Conservation (phyloP, 139 green algal genomes). For the Chlorella ohadii region DNA sequence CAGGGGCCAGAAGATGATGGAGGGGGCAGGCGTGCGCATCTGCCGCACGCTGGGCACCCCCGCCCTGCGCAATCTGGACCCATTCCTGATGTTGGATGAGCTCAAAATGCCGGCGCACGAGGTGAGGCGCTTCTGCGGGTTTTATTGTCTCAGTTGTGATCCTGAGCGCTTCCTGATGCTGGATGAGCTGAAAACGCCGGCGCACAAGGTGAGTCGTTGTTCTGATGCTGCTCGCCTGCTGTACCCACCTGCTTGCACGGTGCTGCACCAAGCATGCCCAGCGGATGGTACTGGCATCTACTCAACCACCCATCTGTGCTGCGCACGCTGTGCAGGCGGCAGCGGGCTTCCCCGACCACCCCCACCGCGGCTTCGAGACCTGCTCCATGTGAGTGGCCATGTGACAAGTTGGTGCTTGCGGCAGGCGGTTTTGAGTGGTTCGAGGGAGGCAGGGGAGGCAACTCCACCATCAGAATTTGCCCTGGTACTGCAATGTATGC, state of each 20-base stretch:
- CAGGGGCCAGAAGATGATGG: not conserved
- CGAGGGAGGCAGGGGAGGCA: too few relatives aligned
- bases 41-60: conserved; percentile 81
- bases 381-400: conserved; percentile 68
- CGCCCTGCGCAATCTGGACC: conserved; percentile 81
- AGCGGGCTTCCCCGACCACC: conserved; percentile 89
- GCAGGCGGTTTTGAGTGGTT: too few relatives aligned
- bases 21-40: conserved; percentile 72
- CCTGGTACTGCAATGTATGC: too few relatives aligned
- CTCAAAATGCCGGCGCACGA: conserved; percentile 58
- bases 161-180: too few relatives aligned
- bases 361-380: conserved; percentile 88
- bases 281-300: too few relatives aligned
- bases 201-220: conserved; percentile 3
- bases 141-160: too few relatives aligned
- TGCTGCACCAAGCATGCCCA: too few relatives aligned
- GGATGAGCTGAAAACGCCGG: conserved; percentile 80
- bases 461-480: too few relatives aligned
- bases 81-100: conserved; percentile 87
- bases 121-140: not conserved
- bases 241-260: too few relatives aligned
- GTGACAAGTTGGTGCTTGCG: too few relatives aligned
- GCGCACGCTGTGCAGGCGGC: conserved; percentile 71
- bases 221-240: too few relatives aligned
- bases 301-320: too few relatives aligned